Evolutionary conservation across 495 filamentous ascomycete species (phyloP), one percentile per base, ranked within the genome.

Genomic region (Amniculicola lignicola): DNA sequence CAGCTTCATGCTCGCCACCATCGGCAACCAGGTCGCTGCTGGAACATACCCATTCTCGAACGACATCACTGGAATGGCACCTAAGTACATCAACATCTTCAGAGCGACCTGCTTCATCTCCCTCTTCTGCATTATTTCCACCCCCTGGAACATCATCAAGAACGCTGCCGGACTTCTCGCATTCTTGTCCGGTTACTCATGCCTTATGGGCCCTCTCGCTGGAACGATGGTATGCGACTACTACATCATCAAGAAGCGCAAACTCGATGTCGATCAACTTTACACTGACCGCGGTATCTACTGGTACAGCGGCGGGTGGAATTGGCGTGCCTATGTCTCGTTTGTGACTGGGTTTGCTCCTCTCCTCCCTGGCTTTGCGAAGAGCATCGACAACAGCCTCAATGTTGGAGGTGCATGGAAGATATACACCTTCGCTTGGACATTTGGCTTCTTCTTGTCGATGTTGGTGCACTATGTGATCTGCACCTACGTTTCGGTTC

Each of bases 131-230:
- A 69, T 78, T 14, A 52, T 72, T 40, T 72, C 68, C 6, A 77
- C 70, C 31, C 76, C 75, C 5, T 79, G 77, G 77, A 75, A 75
- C 40, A 79, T 79, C 49, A 70, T 78, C 59, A 68, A 69, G 44
- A 70, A 70, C 29, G 75, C 76, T 6, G 57, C 68, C 4, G 64
- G 66, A 2, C 71, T 79, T 23, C 67, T 74, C 5, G 61, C 72
- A 1, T 77, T 80, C 59, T 55, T 79, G 11, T 70, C 68, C 16
- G 74, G 75, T 1, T 79, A 76, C 52, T 67, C 65, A 6, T 69
- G 73, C 48, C 72, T 79, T 56, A 72, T 80, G 43, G 75, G 72
- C 4, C 72, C 75, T 3, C 62, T 79, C 7, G 72, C 74, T 9
- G 76, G 74, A 1, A 68, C 73, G 2, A 72, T 78, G 55, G 62